These are phyloP conservation scores for Pseudonitzschia multistriata DNA, from an alignment of 108 stramenopile species.

Conservation along the genomic window DNA sequence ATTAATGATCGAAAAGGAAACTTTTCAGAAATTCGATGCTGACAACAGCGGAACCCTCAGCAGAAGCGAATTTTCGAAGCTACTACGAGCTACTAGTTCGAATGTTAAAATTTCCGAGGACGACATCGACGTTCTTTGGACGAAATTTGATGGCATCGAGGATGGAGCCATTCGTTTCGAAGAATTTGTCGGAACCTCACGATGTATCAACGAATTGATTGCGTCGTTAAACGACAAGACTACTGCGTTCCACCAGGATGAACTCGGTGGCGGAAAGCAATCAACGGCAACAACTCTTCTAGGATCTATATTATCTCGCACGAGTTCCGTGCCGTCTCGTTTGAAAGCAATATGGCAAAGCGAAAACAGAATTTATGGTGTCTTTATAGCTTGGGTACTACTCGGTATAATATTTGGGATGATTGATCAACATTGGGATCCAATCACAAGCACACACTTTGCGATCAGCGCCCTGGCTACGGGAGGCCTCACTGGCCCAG, in stretches of 20 bases:
- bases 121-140: constrained; percentile 31
- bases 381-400: constrained; percentile 45
- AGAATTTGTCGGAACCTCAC: constrained; percentile 40
- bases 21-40: constrained; percentile 38
- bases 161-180: constrained; percentile 38
- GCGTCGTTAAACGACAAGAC: neutral
- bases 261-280: no score
- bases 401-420: constrained; percentile 59
- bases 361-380: constrained; percentile 50
- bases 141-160: constrained; percentile 37
- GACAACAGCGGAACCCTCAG: constrained; percentile 28
- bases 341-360: constrained; percentile 14
- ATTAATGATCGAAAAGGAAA: constrained; percentile 47
- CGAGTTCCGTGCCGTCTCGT: neutral
- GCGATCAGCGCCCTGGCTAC: constrained; percentile 69
- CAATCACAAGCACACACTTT: constrained; percentile 69
- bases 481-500: constrained; percentile 67
- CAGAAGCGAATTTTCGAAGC: constrained; percentile 39
- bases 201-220: constrained; percentile 24
- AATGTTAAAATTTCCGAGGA: constrained; percentile 19
- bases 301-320: neutral
- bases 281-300: neutral
- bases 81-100: constrained; percentile 16
- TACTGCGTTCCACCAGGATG: no score
- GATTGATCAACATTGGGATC: constrained; percentile 51